Base-by-base conservation (phyloP, 2,329 filamentous ascomycete species). In the Talaromyces atroroseus region DNA sequence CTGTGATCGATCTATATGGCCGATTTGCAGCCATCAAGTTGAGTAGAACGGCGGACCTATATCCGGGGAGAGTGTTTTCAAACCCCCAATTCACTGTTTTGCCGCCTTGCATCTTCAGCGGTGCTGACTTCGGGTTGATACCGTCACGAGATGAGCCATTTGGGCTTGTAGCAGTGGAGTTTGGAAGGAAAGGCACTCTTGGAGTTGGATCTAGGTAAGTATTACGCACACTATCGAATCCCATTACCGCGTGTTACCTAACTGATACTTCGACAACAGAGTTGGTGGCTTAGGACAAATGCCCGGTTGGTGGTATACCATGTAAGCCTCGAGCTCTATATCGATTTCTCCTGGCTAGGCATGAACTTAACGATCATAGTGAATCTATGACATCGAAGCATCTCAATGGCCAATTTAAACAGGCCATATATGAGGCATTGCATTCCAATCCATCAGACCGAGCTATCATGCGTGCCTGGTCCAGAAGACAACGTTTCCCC, bases 61-160 rank as follows among this genome's bases (percentile, higher is more conserved):
- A 84, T 65, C 82, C 82, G 21, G 79, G 78, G 36, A 73, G 82
- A 52, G 82, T 85, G 7, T 85, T 76, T 71, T 83, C 80, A 34
- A 84, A 83, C 68, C 82, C 82, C 2, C 81, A 84, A 64, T 85
- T 85, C 68, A 85, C 82, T 3, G 74, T 78, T 16, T 73, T 85
- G 6, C 82, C 82, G 16, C 81, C 81, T 0, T 84, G 77, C 68
- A 81, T 85, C 64, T 85, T 84, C 69, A 80, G 76, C 52, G 82
- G 82, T 47, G 82, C 82, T n/a, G 82, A 85, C 55, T 85, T 85
- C 59, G 82, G 82, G 5, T 71, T 85, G 16, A 86, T 86, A 63
- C 82, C 82, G n/a, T 83, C 81, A 20, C 78, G 83, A 63, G 83
- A 86, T 65, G 83, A 86, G 67, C 82, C 83, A 2, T 85, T 85